Evolutionary conservation across 176 grass and related monocot species (phyloP).

Genomic region (Puya raimondii): DNA sequence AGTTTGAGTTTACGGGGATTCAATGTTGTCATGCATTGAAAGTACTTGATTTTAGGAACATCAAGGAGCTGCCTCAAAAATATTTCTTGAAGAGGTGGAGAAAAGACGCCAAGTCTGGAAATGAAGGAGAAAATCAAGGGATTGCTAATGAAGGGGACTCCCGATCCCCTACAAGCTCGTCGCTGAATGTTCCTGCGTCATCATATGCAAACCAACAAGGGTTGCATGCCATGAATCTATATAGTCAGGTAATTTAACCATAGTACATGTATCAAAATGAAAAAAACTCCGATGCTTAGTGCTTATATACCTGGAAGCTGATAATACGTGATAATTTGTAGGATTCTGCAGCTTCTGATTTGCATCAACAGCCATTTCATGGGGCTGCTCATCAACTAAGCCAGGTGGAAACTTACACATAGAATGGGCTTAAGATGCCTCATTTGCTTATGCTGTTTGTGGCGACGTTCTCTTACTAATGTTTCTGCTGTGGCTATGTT

Average conservation of each 20-base stretch:
- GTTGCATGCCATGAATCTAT: conserved; percentile 25
- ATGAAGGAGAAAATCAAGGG: conserved; percentile 24
- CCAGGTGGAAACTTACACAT: conserved; percentile 30
- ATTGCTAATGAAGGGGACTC: conserved; percentile 32
- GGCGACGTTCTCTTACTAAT: neutral
- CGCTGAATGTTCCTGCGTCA: conserved; percentile 30
- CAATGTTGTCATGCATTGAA: conserved; percentile 87
- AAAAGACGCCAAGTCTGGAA: conserved; percentile 57
- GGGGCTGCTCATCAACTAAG: conserved; percentile 32
- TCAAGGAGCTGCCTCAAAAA: conserved; percentile 68
- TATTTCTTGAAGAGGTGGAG: conserved; percentile 79
- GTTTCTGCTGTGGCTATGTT: neutral
- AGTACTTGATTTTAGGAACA: conserved; percentile 94
- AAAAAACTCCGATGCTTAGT: neutral
- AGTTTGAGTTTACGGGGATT: conserved; percentile 69
- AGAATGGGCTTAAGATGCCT: neutral
- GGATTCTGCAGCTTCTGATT: conserved; percentile 35
- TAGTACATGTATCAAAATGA: neutral
- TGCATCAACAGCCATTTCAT: conserved; percentile 38
- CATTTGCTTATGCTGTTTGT: too few relatives aligned
- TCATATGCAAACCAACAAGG: conserved; percentile 37
- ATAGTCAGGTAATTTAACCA: conserved; percentile 38
- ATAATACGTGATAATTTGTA: conserved; percentile 24
- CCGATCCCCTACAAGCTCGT: conserved; percentile 24
- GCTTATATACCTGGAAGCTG: conserved; percentile 1